Evolutionary conservation across 2,329 filamentous ascomycete species (phyloP).

Genomic region (Geosmithia putterillii): DNA sequence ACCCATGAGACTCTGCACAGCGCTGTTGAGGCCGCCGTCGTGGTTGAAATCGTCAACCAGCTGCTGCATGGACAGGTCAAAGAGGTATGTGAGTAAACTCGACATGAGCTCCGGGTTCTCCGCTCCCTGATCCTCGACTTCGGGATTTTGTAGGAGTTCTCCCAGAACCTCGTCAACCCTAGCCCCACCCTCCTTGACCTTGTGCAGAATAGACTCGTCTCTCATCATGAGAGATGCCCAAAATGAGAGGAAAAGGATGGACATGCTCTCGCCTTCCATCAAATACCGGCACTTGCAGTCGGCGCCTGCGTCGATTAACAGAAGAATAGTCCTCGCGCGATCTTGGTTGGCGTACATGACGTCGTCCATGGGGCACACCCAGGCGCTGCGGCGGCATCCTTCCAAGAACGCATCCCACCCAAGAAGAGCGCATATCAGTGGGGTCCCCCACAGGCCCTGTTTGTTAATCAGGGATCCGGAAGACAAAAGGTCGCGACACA

Average conservation of each 20-base stretch:
- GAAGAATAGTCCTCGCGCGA: conserved; percentile 8
- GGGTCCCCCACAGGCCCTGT: conserved; percentile 13
- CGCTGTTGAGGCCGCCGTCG: neutral
- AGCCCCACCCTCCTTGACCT: conserved; percentile 6
- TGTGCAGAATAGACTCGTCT: conserved; percentile 11
- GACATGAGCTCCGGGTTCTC: conserved; percentile 3
- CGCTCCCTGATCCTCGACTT: conserved; percentile 4
- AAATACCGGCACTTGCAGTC: conserved; percentile 7
- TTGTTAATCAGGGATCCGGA: conserved; percentile 9
- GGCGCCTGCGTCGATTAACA: conserved; percentile 10
- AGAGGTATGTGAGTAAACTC: conserved; percentile 10
- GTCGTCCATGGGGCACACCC: conserved; percentile 5
- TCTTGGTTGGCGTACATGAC: conserved; percentile 3
- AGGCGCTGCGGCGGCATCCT: neutral
- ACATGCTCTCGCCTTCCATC: conserved; percentile 4
- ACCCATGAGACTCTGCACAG: neutral
- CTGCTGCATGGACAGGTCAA: conserved; percentile 9
- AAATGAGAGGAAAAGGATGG: conserved; percentile 11
- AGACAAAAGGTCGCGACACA: conserved; percentile 14
- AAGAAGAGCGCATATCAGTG: conserved; percentile 20
- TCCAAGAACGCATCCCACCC: conserved; percentile 15
- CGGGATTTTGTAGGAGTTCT: conserved; percentile 6
- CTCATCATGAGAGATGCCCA: conserved; percentile 12
- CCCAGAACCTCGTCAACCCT: conserved; percentile 8
- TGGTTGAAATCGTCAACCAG: neutral